Percentiles rank a stretch among this genome's conserved stretches.
Evolutionary conservation across 2,329 filamentous ascomycete species (phyloP).

Genomic region (Lecanicillium sp.): DNA sequence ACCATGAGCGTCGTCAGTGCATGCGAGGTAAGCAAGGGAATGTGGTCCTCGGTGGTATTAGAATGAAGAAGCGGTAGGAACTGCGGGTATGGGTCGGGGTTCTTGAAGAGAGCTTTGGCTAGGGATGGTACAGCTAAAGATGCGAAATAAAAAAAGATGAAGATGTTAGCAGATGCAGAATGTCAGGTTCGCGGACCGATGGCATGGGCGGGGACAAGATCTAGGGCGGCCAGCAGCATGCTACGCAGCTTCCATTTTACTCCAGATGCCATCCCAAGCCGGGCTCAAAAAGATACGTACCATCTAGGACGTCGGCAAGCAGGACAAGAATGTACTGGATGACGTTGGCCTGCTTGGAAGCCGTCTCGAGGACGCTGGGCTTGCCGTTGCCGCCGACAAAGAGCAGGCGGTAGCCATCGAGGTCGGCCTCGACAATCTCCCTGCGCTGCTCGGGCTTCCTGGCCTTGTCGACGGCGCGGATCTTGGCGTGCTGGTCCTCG

Average conservation of each 20-base stretch:
- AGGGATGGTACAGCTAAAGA: conserved; percentile 71
- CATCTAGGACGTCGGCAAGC: conserved; percentile 77
- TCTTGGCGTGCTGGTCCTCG: conserved; percentile 88
- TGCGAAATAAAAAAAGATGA: too few relatives aligned
- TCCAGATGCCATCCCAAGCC: not conserved
- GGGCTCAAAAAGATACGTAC: conserved; percentile 41
- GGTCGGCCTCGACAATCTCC: conserved; percentile 72
- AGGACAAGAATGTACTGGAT: conserved; percentile 93
- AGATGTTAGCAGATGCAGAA: not conserved
- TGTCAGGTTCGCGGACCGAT: conserved; percentile 4
- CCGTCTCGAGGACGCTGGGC: conserved; percentile 71
- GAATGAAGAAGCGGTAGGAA: conserved; percentile 82
- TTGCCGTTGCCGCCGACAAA: conserved; percentile 71
- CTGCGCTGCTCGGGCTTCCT: conserved; percentile 78
- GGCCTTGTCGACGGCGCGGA: conserved; percentile 94
- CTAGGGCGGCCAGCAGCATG: not conserved
- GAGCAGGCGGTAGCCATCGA: conserved; percentile 72
- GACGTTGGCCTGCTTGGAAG: conserved; percentile 80
- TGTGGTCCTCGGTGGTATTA: conserved; percentile 67
- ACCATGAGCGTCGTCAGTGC: conserved; percentile 77
- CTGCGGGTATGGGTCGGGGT: conserved; percentile 72
- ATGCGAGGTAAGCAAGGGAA: conserved; percentile 83
- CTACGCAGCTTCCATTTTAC: conserved; percentile 4
- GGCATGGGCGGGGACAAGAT: not conserved
- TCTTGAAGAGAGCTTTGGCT: conserved; percentile 67